A percentile compares a stretch with the other conserved stretches of the same genome.
These are phyloP conservation scores for Sindora glabra DNA, from an alignment of 306 rosid species.

Conservation along the genomic window DNA sequence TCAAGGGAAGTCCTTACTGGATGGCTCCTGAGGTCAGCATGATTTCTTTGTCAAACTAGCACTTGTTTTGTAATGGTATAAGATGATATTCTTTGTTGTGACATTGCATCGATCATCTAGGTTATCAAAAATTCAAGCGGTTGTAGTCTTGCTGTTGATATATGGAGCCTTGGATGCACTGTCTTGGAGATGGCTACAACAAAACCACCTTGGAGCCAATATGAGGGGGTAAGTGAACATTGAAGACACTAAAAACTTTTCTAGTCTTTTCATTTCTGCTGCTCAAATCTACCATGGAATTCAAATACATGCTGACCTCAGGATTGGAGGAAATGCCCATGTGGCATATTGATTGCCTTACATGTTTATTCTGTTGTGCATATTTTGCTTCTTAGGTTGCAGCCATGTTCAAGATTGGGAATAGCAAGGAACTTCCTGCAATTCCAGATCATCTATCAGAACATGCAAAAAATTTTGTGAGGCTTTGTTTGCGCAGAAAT, in stretches of 20 bases:
- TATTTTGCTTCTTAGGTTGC: conserved; percentile 36
- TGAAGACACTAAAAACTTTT: neutral
- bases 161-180: conserved; percentile 70
- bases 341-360: neutral
- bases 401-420: conserved; percentile 67
- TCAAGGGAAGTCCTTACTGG: conserved; percentile 70
- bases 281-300: too few relatives aligned
- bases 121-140: conserved; percentile 45
- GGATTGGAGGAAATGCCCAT: too few relatives aligned
- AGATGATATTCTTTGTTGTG: neutral
- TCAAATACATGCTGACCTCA: too few relatives aligned
- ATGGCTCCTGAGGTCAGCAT: conserved; percentile 56
- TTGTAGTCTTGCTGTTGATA: conserved; percentile 57
- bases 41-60: neutral
- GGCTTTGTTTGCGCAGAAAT: conserved; percentile 47
- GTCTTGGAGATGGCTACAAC: conserved; percentile 70
- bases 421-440: conserved; percentile 51
- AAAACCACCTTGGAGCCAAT: conserved; percentile 72
- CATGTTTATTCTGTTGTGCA: conserved; percentile 11
- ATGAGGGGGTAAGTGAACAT: conserved; percentile 47
- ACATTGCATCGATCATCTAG: conserved; percentile 15
- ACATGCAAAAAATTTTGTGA: conserved; percentile 49
- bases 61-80: too few relatives aligned
- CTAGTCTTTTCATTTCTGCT: neutral
- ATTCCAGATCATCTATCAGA: conserved; percentile 51